Base-by-base conservation (phyloP, 1,139 yeast species). In the Taiozyma onychis region DNA sequence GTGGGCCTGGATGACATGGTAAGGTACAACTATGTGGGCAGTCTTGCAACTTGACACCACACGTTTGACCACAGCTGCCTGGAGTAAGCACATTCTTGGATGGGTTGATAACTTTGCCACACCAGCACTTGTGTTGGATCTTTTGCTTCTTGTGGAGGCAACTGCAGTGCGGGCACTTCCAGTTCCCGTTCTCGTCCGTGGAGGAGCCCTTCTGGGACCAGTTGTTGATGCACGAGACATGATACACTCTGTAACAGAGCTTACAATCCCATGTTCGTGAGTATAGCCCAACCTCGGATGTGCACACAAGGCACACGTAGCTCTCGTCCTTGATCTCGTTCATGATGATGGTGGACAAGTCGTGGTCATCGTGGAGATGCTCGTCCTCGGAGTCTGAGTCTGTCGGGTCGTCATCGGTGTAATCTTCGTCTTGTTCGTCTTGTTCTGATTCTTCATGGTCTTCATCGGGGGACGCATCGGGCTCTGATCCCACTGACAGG, bases 101-200 rank as follows among this genome's bases (percentile, higher is more conserved):
- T 0, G 97, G 97, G 56, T 87, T 80, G 21, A 78, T 70, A 3
- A 77, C 78, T 60, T 87, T 85, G 2, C 93, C 91, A 72, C 97
- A 90, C 98, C 98, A 90, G 64, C 98, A 90, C 1, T 86, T 80
- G 65, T 86, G 85, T 46, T 74, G 73, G 37, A 61, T 54, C 30
- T 56, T 59, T 41, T 59, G 58, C 47, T 52, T 58, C 42, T 46
- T 48, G 37, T 60, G 64, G 2, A 53, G 53, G 13, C 73, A 69
- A 59, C 85, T 88, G 67, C 98, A 90, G 18, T 90, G 80, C 0
- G 97, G 97, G 65, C 98, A 90, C 60, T 91, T 76, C 97, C 97
- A 90, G 43, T 74, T 73, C 49, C 76, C 75, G 24, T 67, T 67
- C 4, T 62, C 64, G 42, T 79, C 80, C 6, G 87, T 83, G 11